Evolutionary conservation across 2,329 filamentous ascomycete genomes (phyloP), one percentile per base, ranked within the genome.

Genomic region (Fusarium sp.): DNA sequence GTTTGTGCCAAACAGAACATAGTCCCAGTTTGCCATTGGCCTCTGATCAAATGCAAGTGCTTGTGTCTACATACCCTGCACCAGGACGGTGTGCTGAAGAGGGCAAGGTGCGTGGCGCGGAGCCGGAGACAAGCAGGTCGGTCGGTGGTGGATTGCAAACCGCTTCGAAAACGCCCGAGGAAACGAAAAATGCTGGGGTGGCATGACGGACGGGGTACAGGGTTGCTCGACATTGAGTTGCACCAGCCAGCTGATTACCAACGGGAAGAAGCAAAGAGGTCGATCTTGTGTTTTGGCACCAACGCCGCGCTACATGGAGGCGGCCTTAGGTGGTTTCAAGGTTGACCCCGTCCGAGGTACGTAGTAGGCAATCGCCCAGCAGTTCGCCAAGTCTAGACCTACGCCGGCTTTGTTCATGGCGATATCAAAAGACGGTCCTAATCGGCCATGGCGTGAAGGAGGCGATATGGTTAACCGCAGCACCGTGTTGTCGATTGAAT

Each of bases 381-480:
- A 37, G 61, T 66, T 70, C 67, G 54, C 68, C 58, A 65, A 65
- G 61, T 67, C 65, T 62, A 43, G 67, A 71, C 65, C 65, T 70
- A 74, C 61, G 61, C 62, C 27, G 27, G 25, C 9, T 30, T 59
- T 34, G 41, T 63, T 66, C 60, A 68, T 60, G 64, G 34, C 37
- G 66, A 71, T 59, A 66, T 74, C 52, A 52, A 71, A 63, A 66
- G 62, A 59, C 62, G 16, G 56, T 20, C 14, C 23, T 9, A 39
- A 58, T 41, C 43, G 43, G 25, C 35, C n/a, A 62, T 20, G 35
- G 20, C 11, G 23, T 32, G 30, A 66, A 71, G 23, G 59, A 61
- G 32, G 56, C 48, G 63, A 48, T 41, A 60, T 61, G 54, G 35
- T 37, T 23, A 50, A 59, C 39, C 39, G 35, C 37, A 61, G 68